These are phyloP conservation scores for Scheffersomyces parashehatae DNA, from an alignment of 1,139 yeast genomes.

Conservation along the genomic window DNA sequence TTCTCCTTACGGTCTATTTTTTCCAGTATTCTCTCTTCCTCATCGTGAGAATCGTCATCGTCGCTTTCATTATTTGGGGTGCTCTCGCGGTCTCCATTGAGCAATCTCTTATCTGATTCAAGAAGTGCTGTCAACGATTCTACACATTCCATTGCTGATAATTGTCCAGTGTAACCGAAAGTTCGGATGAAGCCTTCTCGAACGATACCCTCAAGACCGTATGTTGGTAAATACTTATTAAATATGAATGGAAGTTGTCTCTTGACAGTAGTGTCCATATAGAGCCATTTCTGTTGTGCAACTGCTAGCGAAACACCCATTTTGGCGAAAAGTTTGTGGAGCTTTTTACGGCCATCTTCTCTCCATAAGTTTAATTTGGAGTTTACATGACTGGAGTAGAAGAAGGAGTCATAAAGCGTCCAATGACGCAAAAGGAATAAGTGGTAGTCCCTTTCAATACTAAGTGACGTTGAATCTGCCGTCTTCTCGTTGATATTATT, in stretches of 20 bases:
- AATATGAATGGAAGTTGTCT: constrained; percentile 71
- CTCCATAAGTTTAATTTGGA: constrained; percentile 88
- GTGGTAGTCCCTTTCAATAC: constrained; percentile 81
- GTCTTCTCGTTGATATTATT: constrained; percentile 34
- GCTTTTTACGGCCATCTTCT: constrained; percentile 82
- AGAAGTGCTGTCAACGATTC: constrained; percentile 84
- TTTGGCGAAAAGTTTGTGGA: constrained; percentile 89
- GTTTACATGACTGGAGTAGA: constrained; percentile 85
- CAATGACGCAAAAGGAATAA: constrained; percentile 88
- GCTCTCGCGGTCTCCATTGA: constrained; percentile 12
- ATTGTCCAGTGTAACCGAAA: constrained; percentile 82
- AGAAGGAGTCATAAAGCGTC: constrained; percentile 88
- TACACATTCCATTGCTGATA: constrained; percentile 92
- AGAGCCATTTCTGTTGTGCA: constrained; percentile 91
- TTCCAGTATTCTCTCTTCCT: constrained; percentile 41
- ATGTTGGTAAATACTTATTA: constrained; percentile 65
- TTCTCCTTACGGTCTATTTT: constrained; percentile 57
- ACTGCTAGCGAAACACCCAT: constrained; percentile 92
- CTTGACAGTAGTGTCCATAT: constrained; percentile 80
- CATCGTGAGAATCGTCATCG: constrained; percentile 25
- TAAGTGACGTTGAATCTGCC: constrained; percentile 65
- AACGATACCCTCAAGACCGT: constrained; percentile 81
- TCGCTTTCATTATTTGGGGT: constrained; percentile 6
- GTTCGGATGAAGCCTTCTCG: constrained; percentile 85
- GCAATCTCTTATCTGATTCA: constrained; percentile 57